Base-by-base conservation (phyloP, 2,329 filamentous ascomycete genomes). In the Lasiodiplodia theobromae region DNA sequence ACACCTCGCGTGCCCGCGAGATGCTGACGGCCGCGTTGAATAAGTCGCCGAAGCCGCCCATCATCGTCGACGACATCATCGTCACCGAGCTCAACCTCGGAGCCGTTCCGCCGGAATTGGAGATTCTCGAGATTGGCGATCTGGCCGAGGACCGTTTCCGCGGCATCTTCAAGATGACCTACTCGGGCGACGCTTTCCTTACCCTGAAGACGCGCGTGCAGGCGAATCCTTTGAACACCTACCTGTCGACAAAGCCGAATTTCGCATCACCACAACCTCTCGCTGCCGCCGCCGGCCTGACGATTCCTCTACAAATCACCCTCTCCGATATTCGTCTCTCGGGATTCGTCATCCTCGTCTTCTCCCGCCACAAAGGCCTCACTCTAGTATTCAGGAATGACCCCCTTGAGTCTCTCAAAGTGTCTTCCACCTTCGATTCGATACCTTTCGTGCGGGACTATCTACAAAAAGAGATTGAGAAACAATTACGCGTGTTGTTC, bases 111-210 rank as follows among this genome's bases (percentile, higher is more conserved):
- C 96, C 96, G 12, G 93, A 98, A 77, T 84, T 99, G 75, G 96
- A 99, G 82, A 98, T 99, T 72, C 83, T 99, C 72, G 96, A 99
- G 85, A 97, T 99, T 80, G 96, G 96, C 69, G 96, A 99, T 81
- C 85, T 99, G 78, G 96, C 96, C 66, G 96, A 98, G 82, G 96
- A 99, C 84, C 87, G 95, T 66, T 99, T 99, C 80, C 88, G 96
- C 69, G 96, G 96, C 78, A 98, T 99, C 74, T 99, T 99, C 86
- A 98, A 98, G 82, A 98, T 99, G 95, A 95, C 92, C 79, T 99
- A 99, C 80, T 89, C 92, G 1, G 96, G 96, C 73, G 95, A 99
- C 82, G 95, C 96, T 37, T 98, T 94, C 78, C 82, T 99, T 82
- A 98, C 96, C 31, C 86, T 99, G 71, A 96, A 96, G 80, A 99